Base-by-base conservation (phyloP, 179 eudicot species). In the Beta macrorhiza region DNA sequence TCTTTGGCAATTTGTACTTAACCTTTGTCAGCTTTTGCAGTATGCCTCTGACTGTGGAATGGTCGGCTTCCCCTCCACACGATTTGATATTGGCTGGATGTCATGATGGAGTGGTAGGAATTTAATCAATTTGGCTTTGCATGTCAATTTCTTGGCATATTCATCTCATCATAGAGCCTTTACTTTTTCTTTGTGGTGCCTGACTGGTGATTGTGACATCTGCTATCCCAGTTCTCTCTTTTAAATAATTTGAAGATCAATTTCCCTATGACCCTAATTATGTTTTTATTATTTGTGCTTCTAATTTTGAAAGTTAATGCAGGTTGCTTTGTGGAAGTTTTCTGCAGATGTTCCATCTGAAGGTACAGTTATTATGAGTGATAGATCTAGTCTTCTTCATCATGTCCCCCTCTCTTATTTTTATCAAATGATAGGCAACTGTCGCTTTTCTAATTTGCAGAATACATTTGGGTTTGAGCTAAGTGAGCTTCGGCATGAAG, bases 241-340 rank as follows among this genome's bases (percentile, higher is more conserved):
- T 68, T 53, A 52, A 25, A 62, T 44, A 57, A 70, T n/a, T 37
- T n/a, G 9, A 75, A 55, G 22, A 29, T 12, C 22, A 52, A 11
- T 70, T 68, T 52, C 42, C 73, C 15, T 53, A 11, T 57, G 63
- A 51, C 12, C 16, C 25, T 45, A 8, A 58, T 15, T 20, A 51
- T 51, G 29, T 51, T 20, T 12, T 72, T 22, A 49, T 45, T 52
- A 5, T 29, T 44, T 77, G 12, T 53, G 25, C 77, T 47, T 58
- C 47, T 64, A 45, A 80, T 79, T 22, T 57, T n/a, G 44, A 58
- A 74, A 75, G 19, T 53, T 64, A 45, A 14, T 88, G 82, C 93
- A 95, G 99, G 99, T 96, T 80, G 98, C 98, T 75, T 77, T 96
- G 80, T 94, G 96, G 95, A 95, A 96, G 83, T 92, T 96, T 85